Conservation (phyloP, 257 asterid genomes). For the Fraxinus anomala region DNA sequence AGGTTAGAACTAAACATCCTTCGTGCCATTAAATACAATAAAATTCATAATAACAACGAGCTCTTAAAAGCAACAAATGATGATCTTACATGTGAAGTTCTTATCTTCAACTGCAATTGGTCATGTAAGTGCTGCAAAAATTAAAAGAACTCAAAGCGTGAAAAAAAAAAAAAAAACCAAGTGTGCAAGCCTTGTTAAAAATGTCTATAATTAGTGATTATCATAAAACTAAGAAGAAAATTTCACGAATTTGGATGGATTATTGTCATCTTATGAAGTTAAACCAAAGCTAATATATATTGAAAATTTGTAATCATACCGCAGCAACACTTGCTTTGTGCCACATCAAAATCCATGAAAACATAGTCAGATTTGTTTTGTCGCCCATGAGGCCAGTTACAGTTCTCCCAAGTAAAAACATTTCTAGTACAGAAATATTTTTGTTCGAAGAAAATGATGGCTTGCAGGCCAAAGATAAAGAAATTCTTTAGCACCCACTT, state of each 20-base stretch:
- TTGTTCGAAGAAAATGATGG: background rate
- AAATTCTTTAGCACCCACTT: background rate
- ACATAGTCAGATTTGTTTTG: background rate
- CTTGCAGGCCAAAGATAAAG: background rate
- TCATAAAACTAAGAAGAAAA: conserved; percentile 1
- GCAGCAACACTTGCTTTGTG: background rate
- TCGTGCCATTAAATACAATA: background rate
- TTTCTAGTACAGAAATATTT: background rate
- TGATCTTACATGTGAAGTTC: conserved; percentile 80
- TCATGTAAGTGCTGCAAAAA: conserved; percentile 81
- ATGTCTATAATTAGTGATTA: conserved; percentile 1
- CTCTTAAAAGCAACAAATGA: conserved; percentile 10
- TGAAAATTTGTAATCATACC: background rate
- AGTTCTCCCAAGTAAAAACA: background rate
- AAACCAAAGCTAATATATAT: conserved; percentile 7
- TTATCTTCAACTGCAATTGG: conserved; percentile 83
- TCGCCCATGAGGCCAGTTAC: background rate
- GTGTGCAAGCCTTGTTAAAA: conserved; percentile 9
- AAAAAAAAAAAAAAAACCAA: conserved; percentile 1
- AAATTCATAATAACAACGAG: conserved; percentile 32
- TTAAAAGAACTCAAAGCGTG: conserved; percentile 16
- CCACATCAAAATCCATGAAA: conserved; percentile 18
- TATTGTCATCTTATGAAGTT: conserved; percentile 3
- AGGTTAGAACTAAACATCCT: background rate
- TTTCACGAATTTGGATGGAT: background rate